Evolutionary conservation across 1,139 yeast species (phyloP), one percentile per base, ranked within the genome.

Genomic region (Taiozyma sp.): DNA sequence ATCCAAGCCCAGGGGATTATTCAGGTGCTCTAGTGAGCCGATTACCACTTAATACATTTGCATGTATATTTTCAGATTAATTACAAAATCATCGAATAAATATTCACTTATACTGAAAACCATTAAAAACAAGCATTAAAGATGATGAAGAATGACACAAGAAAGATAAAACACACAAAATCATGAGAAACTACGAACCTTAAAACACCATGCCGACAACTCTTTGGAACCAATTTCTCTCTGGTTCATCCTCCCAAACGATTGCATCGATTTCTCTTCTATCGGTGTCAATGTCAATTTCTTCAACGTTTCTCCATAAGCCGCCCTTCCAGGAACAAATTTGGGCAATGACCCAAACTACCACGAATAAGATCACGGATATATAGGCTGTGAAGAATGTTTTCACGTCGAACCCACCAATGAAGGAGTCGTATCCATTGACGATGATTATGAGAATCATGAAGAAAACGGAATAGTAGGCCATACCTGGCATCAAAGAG

Each of bases 311-410:
- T 58, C 72, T 71, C 65, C 75, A 81, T 40, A 40, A 22, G 9
- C 29, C 29, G 19, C 43, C 43, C 22, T 44, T 44, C 45, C 46
- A 48, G 66, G 72, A 80, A 65, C 64, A 73, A 22, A 69, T 29
- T 62, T 81, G 86, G 73, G 79, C 79, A n/a, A 72, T 71, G 12
- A 74, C 54, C 73, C 74, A 81, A n/a, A 74, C 60, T 5, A 71
- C 78, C 32, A 66, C 76, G 56, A 80, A 77, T 49, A 82, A 65
- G 39, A 82, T 75, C 48, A 80, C 69, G 5, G 87, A 82, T 49
- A 82, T 72, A 64, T 82, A 82, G 16, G 83, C 75, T 65, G 87
- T 79, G 65, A 84, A 83, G 71, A 84, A 85, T 10, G 64, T 65
- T 43, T 70, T 68, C 51, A 78, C 70, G 48, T 68, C 67, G 57